Evolutionary conservation across 106 monocot genomes (phyloP).

Genomic region (Platanthera zijinensis): DNA sequence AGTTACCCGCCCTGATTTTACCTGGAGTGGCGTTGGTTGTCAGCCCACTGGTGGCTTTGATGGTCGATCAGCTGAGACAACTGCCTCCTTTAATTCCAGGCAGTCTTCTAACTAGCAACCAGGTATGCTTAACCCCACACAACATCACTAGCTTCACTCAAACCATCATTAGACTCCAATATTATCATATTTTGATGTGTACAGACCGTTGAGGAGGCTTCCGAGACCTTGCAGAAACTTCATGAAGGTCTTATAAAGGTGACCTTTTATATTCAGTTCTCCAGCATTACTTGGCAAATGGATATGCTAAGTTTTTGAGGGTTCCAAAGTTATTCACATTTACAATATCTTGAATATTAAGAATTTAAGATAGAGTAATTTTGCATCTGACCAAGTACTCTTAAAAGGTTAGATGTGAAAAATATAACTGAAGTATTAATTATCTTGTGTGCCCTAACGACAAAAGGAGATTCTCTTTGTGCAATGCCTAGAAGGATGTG

Average conservation of each 20-base stretch:
- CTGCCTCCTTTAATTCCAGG: conserved; percentile 68
- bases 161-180: neutral
- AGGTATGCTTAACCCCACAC: conserved; percentile 32
- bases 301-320: neutral
- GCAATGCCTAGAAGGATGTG: no score
- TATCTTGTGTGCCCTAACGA: no score
- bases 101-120: conserved; percentile 74
- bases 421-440: no score
- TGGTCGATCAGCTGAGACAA: conserved; percentile 88
- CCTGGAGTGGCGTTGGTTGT: conserved; percentile 82
- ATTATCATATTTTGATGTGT: conserved; percentile 9
- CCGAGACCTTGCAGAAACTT: conserved; percentile 49
- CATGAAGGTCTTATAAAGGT: conserved; percentile 77
- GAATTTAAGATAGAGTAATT: no score
- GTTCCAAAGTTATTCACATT: no score
- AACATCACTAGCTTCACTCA: neutral
- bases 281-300: no score
- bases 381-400: no score
- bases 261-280: conserved; percentile 5
- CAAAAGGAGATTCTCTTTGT: no score
- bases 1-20: conserved; percentile 84
- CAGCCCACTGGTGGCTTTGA: conserved; percentile 85
- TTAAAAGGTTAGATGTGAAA: neutral
- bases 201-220: conserved; percentile 65
- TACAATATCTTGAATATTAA: no score